These are phyloP conservation scores for Diaporthe sp. DNA, from an alignment of 2,329 filamentous ascomycete species.

Conservation along the genomic window DNA sequence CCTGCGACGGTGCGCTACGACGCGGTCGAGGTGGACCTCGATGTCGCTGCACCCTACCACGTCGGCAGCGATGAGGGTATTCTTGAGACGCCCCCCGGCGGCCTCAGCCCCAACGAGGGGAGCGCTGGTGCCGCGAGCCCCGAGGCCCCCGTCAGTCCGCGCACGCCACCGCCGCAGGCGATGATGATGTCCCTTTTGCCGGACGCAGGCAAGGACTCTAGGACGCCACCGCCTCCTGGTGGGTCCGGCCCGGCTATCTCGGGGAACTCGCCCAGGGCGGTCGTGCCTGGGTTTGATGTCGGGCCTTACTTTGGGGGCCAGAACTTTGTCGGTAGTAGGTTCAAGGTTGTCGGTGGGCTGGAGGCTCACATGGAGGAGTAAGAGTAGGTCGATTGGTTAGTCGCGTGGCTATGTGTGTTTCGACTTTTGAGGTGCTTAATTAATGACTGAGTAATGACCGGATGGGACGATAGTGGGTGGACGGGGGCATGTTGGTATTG, in stretches of 20 bases:
- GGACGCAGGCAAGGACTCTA: not conserved
- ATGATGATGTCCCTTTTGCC: not conserved
- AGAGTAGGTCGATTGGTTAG: not conserved
- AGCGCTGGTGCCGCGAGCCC: slow-evolving; percentile 35
- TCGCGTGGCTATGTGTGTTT: not conserved
- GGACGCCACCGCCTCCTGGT: not conserved
- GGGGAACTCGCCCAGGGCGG: slow-evolving; percentile 12
- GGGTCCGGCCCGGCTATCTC: slow-evolving; percentile 5
- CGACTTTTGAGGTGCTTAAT: not conserved
- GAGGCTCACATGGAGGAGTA: slow-evolving; percentile 42
- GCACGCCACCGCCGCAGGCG: slow-evolving; percentile 23
- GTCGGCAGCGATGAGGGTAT: slow-evolving; percentile 36
- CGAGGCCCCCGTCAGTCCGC: slow-evolving; percentile 33
- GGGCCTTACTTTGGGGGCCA: slow-evolving; percentile 31
- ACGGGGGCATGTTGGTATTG: slow-evolving; percentile 2
- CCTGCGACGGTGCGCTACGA: slow-evolving; percentile 32
- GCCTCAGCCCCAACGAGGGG: slow-evolving; percentile 31
- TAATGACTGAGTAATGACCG: not conserved
- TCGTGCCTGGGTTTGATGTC: slow-evolving; percentile 27
- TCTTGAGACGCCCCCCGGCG: slow-evolving; percentile 39
- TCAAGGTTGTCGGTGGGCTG: slow-evolving; percentile 37
- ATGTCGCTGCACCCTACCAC: slow-evolving; percentile 35
- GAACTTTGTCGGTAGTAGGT: slow-evolving; percentile 40
- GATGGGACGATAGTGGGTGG: not conserved
- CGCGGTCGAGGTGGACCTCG: slow-evolving; percentile 13